Evolutionary conservation across 257 asterid species (phyloP).

Genomic region (Penstemon davidsonii): DNA sequence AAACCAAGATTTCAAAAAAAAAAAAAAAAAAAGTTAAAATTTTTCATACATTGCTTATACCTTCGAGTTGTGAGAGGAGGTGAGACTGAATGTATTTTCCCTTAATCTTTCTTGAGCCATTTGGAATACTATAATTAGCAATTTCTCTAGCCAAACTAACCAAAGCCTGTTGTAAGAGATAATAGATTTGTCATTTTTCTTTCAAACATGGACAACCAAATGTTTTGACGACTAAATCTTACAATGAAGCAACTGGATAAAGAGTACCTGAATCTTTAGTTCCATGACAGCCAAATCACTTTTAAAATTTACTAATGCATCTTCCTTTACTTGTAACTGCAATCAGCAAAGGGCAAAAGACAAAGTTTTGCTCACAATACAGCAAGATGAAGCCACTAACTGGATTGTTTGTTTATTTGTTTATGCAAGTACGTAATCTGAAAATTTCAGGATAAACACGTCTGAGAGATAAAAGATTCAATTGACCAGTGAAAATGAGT

Average conservation of each 20-base stretch:
- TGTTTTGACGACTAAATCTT: constrained; percentile 8
- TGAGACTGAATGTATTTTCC: constrained; percentile 86
- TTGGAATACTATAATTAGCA: constrained; percentile 57
- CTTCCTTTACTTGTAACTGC: constrained; percentile 77
- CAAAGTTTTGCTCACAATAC: background rate
- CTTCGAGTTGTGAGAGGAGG: constrained; percentile 66
- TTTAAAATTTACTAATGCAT: constrained; percentile 56
- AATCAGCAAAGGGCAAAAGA: constrained; percentile 17
- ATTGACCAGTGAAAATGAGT: background rate
- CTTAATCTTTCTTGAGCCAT: constrained; percentile 77
- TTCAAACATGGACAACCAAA: constrained; percentile 3
- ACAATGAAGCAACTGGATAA: constrained; percentile 14
- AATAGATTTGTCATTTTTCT: background rate
- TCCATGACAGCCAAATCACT: constrained; percentile 61
- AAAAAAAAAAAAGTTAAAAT: background rate
- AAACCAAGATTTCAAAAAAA: background rate
- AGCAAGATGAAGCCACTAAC: constrained; percentile 15
- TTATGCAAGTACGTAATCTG: background rate
- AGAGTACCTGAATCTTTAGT: constrained; percentile 66
- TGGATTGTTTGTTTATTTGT: background rate
- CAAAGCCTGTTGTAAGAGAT: constrained; percentile 54
- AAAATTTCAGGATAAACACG: background rate
- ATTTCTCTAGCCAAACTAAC: constrained; percentile 73
- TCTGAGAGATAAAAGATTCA: background rate
- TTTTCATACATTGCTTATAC: constrained; percentile 34